Conservation (phyloP, 2,329 filamentous ascomycete species). For the Sphaerulina musiva region DNA sequence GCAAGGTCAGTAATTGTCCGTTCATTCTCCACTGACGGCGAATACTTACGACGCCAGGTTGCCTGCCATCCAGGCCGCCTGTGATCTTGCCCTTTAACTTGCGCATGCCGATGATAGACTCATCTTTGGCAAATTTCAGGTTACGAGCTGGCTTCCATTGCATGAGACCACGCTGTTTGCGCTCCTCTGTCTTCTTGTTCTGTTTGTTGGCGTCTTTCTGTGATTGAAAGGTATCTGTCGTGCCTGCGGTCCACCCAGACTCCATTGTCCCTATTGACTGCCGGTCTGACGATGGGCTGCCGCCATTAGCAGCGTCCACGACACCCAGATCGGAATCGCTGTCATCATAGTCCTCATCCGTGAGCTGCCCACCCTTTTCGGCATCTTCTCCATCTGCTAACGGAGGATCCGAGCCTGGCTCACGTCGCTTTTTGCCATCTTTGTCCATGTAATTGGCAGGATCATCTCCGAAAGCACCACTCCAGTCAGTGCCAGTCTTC, state of each 20-base stretch:
- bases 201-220: slow-evolving; percentile 57
- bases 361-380: slow-evolving; percentile 34
- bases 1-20: slow-evolving; percentile 8
- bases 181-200: slow-evolving; percentile 65
- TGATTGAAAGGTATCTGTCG: slow-evolving; percentile 25
- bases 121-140: slow-evolving; percentile 76
- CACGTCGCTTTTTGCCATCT: slow-evolving; percentile 48
- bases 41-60: slow-evolving; percentile 65
- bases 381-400: slow-evolving; percentile 43
- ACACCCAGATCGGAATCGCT: slow-evolving; percentile 49
- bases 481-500: slow-evolving; percentile 79
- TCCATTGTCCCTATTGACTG: slow-evolving; percentile 29
- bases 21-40: neutral
- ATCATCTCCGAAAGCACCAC: slow-evolving; percentile 74
- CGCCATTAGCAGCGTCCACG: slow-evolving; percentile 45
- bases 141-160: slow-evolving; percentile 92
- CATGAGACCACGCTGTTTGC: slow-evolving; percentile 85
- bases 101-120: slow-evolving; percentile 69
- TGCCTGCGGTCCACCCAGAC: slow-evolving; percentile 32
- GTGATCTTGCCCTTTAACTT: slow-evolving; percentile 71
- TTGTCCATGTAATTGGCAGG: slow-evolving; percentile 55
- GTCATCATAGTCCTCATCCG: slow-evolving; percentile 36
- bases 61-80: slow-evolving; percentile 64
- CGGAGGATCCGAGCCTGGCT: slow-evolving; percentile 49
- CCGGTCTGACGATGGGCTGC: slow-evolving; percentile 24